Evolutionary conservation across 1,284 basidiomycete genomes (phyloP).

Genomic region (Apiotrichum porosum): DNA sequence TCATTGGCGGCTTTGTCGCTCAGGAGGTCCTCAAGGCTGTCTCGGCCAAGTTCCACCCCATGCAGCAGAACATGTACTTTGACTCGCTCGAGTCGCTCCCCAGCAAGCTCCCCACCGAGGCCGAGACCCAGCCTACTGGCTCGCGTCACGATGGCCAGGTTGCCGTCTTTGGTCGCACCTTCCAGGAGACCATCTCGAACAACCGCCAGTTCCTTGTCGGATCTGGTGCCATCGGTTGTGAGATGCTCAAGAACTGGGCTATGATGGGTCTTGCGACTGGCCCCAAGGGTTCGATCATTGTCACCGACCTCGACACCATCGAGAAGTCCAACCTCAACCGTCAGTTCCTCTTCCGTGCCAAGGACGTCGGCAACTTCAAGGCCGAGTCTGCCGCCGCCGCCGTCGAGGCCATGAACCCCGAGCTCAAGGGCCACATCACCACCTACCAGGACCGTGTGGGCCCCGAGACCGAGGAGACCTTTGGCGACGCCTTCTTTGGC

Average conservation of each 20-base stretch:
- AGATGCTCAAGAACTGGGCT: conserved; percentile 99
- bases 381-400: conserved; percentile 89
- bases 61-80: conserved; percentile 93
- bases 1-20: conserved; percentile 95
- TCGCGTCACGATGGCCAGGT: conserved; percentile 93
- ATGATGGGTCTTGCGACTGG: conserved; percentile 96
- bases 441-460: conserved; percentile 94
- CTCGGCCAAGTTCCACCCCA: conserved; percentile 97
- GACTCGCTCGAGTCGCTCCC: conserved; percentile 96
- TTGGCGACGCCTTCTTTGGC: conserved; percentile 84
- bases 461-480: conserved; percentile 84
- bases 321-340: conserved; percentile 99
- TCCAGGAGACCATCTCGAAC: conserved; percentile 90
- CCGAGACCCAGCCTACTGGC: conserved; percentile 75
- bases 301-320: conserved; percentile 98
- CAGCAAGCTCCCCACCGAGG: conserved; percentile 66
- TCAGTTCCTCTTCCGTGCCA: conserved; percentile 96
- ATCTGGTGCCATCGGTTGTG: conserved; percentile 97
- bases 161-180: conserved; percentile 86
- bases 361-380: conserved; percentile 98
- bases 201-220: conserved; percentile 96
- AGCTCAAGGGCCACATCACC: conserved; percentile 79
- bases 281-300: conserved; percentile 75
- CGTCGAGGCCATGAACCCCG: conserved; percentile 95
- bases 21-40: conserved; percentile 97